Conservation (phyloP, 192 early-diverging fungal genomes). For the Piromyces finnis region DNA sequence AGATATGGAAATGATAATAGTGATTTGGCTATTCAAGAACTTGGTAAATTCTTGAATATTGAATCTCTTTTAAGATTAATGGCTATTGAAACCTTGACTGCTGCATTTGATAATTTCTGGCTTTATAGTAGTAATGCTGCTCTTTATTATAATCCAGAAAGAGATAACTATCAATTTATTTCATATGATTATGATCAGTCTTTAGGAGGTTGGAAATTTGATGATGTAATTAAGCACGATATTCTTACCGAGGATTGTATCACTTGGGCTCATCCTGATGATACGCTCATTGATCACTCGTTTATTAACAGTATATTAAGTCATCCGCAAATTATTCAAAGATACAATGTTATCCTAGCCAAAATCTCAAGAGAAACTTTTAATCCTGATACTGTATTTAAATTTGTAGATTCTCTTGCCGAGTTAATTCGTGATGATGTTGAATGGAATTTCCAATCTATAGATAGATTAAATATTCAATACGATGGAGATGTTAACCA, state of each 20-base stretch:
- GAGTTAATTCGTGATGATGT: neutral
- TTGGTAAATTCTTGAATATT: neutral
- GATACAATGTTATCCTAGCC: neutral
- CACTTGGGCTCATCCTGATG: neutral
- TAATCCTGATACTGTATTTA: neutral
- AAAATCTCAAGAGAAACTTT: neutral
- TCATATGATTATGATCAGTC: neutral
- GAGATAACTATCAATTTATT: neutral
- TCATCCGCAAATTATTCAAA: neutral
- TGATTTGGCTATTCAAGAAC: neutral
- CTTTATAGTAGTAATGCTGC: neutral
- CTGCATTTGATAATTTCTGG: neutral
- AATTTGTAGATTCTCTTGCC: neutral
- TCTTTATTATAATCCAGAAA: neutral
- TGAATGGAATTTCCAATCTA: neutral
- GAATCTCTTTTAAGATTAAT: neutral
- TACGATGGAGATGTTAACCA: neutral
- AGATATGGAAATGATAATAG: neutral
- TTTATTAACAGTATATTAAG: neutral
- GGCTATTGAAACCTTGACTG: neutral
- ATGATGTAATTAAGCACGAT: neutral
- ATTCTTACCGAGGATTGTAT: neutral
- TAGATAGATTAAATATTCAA: neutral
- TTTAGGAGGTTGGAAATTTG: neutral
- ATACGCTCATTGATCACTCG: neutral